These are phyloP conservation scores for Kitagawia praeruptora DNA, from an alignment of 129 eudicot species.

Conservation along the genomic window DNA sequence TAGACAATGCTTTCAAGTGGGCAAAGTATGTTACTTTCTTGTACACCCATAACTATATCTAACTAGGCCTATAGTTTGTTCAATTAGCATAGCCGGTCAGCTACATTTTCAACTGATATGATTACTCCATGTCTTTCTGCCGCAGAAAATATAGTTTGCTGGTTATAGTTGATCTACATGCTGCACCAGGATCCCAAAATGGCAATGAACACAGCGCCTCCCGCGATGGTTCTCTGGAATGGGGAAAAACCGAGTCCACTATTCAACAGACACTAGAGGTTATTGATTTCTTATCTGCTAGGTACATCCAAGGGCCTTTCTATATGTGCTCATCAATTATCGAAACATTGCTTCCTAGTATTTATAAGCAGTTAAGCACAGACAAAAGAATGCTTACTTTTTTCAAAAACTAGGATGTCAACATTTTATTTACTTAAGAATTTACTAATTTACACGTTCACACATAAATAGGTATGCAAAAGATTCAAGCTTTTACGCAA, in stretches of 20 bases:
- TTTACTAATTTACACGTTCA: background rate
- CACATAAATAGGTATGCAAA: slow-evolving; percentile 33
- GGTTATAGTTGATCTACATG: slow-evolving; percentile 74
- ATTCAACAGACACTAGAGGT: slow-evolving; percentile 48
- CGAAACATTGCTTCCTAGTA: background rate
- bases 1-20: slow-evolving; percentile 77
- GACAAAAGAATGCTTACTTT: background rate
- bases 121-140: background rate
- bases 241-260: slow-evolving; percentile 55
- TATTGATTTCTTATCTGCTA: slow-evolving; percentile 51
- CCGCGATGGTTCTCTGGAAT: slow-evolving; percentile 51
- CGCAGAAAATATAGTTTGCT: slow-evolving; percentile 47
- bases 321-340: background rate
- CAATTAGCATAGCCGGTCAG: background rate
- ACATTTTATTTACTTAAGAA: background rate
- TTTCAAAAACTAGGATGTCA: background rate
- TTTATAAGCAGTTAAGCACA: background rate
- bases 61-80: background rate
- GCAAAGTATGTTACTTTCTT: slow-evolving; percentile 36
- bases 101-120: background rate
- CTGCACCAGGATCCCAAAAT: slow-evolving; percentile 87
- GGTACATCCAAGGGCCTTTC: slow-evolving; percentile 20
- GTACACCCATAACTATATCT: background rate
- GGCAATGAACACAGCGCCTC: slow-evolving; percentile 53
- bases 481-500: slow-evolving; percentile 45